Evolutionary conservation across 805 yeast genomes (phyloP).

Genomic region (Hanseniaspora occidentalis): DNA sequence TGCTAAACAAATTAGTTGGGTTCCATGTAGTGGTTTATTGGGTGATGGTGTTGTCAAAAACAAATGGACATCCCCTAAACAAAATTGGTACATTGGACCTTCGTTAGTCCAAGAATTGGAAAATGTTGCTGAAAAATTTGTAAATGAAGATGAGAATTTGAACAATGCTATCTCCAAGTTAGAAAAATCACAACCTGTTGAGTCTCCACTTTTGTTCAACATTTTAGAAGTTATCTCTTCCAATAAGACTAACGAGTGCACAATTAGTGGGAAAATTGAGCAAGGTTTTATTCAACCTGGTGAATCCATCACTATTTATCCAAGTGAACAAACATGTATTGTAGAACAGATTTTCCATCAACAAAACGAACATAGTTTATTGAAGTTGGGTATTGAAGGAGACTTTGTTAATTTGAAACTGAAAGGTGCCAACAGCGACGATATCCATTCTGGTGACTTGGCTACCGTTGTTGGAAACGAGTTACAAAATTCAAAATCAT

Average conservation of each 20-base stretch:
- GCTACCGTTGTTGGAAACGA: slow-evolving; percentile 36
- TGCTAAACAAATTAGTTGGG: slow-evolving; percentile 65
- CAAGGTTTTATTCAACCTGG: slow-evolving; percentile 63
- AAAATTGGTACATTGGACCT: slow-evolving; percentile 90
- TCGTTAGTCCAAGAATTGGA: slow-evolving; percentile 78
- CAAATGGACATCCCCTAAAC: slow-evolving; percentile 45
- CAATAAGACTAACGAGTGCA: slow-evolving; percentile 35
- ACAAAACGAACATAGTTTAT: slow-evolving; percentile 10
- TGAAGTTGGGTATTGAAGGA: slow-evolving; percentile 36
- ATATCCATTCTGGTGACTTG: slow-evolving; percentile 57
- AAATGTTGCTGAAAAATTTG: slow-evolving; percentile 13
- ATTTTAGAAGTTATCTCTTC: slow-evolving; percentile 50
- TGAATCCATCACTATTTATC: slow-evolving; percentile 46
- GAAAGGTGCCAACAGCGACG: slow-evolving; percentile 25
- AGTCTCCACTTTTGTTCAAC: slow-evolving; percentile 38
- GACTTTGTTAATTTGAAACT: slow-evolving; percentile 38
- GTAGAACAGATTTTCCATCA: slow-evolving; percentile 28
- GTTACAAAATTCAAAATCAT: slow-evolving; percentile 34
- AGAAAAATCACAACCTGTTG: slow-evolving; percentile 12
- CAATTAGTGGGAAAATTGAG: slow-evolving; percentile 51
- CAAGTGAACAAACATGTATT: slow-evolving; percentile 29
- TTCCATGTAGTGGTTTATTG: slow-evolving; percentile 92
- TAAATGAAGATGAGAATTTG: slow-evolving; percentile 7
- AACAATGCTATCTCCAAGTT: slow-evolving; percentile 1
- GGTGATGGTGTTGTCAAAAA: slow-evolving; percentile 65